phyloP scores from a whole-genome alignment of 2,329 filamentous ascomycete species.

The Neofusicoccum cordaticola region DNA sequence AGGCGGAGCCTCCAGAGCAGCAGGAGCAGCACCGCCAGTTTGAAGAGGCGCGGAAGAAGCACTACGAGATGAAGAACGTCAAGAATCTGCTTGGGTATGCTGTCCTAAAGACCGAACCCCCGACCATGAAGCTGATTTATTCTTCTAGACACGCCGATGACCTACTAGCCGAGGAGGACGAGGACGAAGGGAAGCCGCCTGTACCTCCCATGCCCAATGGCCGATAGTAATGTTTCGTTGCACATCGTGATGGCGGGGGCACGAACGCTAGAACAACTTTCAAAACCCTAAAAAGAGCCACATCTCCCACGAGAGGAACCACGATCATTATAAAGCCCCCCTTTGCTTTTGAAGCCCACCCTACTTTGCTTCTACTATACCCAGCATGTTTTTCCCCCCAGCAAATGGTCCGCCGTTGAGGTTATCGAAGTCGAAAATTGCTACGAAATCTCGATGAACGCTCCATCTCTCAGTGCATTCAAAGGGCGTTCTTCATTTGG shows the following conservation, averaged over 20 bases:
- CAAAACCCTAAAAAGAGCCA: conserved; percentile 2
- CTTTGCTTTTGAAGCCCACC: not conserved
- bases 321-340: conserved; percentile 13
- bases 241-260: not conserved
- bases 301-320: not conserved
- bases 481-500: not conserved
- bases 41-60: conserved; percentile 87
- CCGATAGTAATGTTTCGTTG: not conserved
- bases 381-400: conserved; percentile 13
- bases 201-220: conserved; percentile 17
- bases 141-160: conserved; percentile 37
- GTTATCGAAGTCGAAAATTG: not conserved
- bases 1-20: conserved; percentile 56
- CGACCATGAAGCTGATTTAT: conserved; percentile 22
- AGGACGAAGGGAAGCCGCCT: conserved; percentile 27
- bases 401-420: not conserved
- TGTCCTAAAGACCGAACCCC: conserved; percentile 1
- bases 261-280: conserved; percentile 4
- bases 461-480: not conserved
- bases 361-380: conserved; percentile 17
- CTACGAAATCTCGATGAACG: not conserved
- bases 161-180: conserved; percentile 42
- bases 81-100: conserved; percentile 75
- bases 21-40: conserved; percentile 88
- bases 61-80: conserved; percentile 98